Evolutionary conservation across 176 grass and related monocot species (phyloP).

Genomic region (Hsuehochloa calcarea): DNA sequence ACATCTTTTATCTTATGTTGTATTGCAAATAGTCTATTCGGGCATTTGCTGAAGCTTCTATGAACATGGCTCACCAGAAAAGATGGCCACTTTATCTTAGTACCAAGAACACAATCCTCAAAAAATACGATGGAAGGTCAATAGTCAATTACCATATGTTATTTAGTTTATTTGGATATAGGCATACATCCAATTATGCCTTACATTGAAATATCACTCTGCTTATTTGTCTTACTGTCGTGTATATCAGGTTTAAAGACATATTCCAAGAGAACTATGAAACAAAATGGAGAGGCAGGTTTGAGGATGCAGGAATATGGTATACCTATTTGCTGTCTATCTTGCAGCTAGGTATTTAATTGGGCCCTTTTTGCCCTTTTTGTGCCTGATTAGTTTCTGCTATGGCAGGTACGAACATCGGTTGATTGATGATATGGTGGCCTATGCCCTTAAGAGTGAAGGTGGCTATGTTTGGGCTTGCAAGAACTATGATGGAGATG

Average conservation of each 20-base stretch:
- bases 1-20: conserved; percentile 19
- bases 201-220: conserved; percentile 1
- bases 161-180: conserved; percentile 21
- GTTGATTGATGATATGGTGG: conserved; percentile 99
- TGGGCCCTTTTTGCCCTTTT: neutral
- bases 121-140: conserved; percentile 94
- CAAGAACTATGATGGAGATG: conserved; percentile 98
- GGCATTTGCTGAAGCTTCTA: conserved; percentile 85
- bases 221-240: conserved; percentile 10
- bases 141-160: neutral
- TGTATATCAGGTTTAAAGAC: conserved; percentile 73
- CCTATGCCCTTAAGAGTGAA: conserved; percentile 61
- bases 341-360: conserved; percentile 10
- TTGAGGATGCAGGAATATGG: conserved; percentile 88
- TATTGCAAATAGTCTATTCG: conserved; percentile 64
- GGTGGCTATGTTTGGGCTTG: conserved; percentile 98
- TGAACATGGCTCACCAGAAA: conserved; percentile 83
- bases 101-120: conserved; percentile 96
- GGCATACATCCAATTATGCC: conserved; percentile 2
- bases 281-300: conserved; percentile 70
- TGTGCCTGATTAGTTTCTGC: neutral
- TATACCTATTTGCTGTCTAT: conserved; percentile 31
- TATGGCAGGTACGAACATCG: conserved; percentile 86
- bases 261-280: conserved; percentile 96
- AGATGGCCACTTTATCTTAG: conserved; percentile 98